Percentiles rank a stretch among this genome's conserved stretches.
Conservation (phyloP, 1,284 basidiomycete genomes). For the Ceratobasidium sp. region DNA sequence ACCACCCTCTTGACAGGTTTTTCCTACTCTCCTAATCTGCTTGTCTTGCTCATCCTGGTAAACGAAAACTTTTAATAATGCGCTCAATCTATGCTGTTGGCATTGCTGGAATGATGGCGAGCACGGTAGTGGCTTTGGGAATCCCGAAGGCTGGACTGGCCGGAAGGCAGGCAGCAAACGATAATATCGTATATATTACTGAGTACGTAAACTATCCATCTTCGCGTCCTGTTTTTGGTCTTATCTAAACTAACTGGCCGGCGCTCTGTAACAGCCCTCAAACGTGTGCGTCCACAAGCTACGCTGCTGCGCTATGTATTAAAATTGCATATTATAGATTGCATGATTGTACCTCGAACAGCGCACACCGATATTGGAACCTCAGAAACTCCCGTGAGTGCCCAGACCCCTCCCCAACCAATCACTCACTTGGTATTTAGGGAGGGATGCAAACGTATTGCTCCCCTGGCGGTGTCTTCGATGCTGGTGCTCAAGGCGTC, state of each 20-base stretch:
- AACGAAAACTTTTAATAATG: too few species aligned
- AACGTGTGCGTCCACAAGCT: conserved; percentile 21
- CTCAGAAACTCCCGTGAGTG: conserved; percentile 40
- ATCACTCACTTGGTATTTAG: conserved; percentile 7
- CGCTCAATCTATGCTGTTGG: too few species aligned
- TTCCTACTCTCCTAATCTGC: too few species aligned
- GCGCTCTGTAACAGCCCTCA: conserved; percentile 19
- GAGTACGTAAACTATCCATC: background rate
- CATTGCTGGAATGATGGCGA: too few species aligned
- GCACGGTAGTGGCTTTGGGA: background rate
- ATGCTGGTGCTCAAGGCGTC: conserved; percentile 30
- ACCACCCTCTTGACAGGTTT: too few species aligned
- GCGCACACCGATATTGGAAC: conserved; percentile 44
- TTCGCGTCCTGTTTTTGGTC: background rate
- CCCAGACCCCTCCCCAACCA: background rate
- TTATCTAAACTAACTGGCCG: background rate
- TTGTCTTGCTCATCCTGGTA: too few species aligned
- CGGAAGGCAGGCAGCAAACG: conserved; percentile 14
- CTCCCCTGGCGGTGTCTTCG: conserved; percentile 38
- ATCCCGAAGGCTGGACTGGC: background rate
- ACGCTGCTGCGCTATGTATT: background rate
- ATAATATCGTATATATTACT: conserved; percentile 38
- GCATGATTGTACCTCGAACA: conserved; percentile 42
- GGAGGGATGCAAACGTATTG: conserved; percentile 47
- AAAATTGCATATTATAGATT: background rate